Conservation (phyloP, 140 eudicot genomes). For the Senecio squalidus region DNA sequence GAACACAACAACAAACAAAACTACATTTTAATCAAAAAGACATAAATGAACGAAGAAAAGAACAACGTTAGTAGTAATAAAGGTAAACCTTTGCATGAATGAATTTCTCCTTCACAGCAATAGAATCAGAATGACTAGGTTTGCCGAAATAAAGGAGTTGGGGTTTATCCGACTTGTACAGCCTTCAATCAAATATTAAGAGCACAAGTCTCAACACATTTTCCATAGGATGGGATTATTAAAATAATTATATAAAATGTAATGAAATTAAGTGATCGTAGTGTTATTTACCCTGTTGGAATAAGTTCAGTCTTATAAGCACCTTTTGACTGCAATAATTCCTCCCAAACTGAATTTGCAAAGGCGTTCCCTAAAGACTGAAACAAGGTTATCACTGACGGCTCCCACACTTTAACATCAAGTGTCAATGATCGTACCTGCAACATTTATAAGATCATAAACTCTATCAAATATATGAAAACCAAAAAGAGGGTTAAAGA, state of each 20-base stretch:
- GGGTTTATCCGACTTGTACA: constrained; percentile 55
- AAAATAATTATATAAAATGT: not conserved
- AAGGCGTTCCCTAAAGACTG: constrained; percentile 85
- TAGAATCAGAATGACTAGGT: constrained; percentile 82
- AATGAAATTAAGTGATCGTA: not conserved
- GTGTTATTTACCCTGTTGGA: constrained; percentile 57
- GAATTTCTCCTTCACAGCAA: constrained; percentile 85
- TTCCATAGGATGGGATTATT: not conserved
- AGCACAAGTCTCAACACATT: constrained; percentile 8
- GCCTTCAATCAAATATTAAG: constrained; percentile 52
- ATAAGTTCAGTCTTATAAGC: constrained; percentile 74
- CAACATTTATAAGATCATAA: too few species aligned
- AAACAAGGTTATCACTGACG: constrained; percentile 79
- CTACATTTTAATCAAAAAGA: not conserved
- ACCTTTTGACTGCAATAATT: constrained; percentile 64
- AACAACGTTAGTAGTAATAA: not conserved
- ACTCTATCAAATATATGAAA: not conserved
- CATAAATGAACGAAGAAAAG: not conserved
- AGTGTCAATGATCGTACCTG: constrained; percentile 95
- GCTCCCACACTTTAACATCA: constrained; percentile 98
- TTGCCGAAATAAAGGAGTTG: constrained; percentile 53
- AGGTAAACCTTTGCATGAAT: constrained; percentile 81
- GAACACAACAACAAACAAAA: constrained; percentile 10
- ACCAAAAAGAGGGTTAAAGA: not conserved
- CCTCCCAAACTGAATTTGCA: constrained; percentile 97